These are phyloP conservation scores for Kickxella alabastrina DNA, from an alignment of 192 early-diverging fungal species.

Conservation along the genomic window DNA sequence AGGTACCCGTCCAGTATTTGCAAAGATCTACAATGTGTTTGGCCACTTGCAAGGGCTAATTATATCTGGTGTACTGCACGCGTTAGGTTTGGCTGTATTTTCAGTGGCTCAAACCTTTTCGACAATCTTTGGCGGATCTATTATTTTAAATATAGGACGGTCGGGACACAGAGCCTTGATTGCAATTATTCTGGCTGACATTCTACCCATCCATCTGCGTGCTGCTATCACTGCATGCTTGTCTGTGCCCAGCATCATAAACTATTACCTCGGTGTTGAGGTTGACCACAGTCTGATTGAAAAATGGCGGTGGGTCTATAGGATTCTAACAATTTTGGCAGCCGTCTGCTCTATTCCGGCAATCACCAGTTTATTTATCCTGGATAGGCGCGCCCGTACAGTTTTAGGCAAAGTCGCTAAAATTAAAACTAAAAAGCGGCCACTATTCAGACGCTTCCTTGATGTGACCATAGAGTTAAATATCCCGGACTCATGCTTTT, in stretches of 20 bases:
- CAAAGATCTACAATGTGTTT: slow-evolving; percentile 36
- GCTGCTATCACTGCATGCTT: slow-evolving; percentile 28
- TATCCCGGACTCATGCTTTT: too few species aligned
- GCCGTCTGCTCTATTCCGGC: slow-evolving; percentile 32
- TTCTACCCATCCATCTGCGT: slow-evolving; percentile 40
- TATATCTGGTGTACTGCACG: slow-evolving; percentile 19
- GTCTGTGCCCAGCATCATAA: slow-evolving; percentile 36
- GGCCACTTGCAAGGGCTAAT: slow-evolving; percentile 26
- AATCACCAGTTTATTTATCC: slow-evolving; percentile 13
- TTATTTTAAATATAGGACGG: slow-evolving; percentile 35
- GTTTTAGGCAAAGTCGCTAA: slow-evolving; percentile 14
- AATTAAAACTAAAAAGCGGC: neutral
- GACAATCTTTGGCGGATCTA: slow-evolving; percentile 34
- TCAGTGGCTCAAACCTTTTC: slow-evolving; percentile 26
- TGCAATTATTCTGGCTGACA: slow-evolving; percentile 36
- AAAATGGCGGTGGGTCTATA: slow-evolving; percentile 48
- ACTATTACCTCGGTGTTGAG: slow-evolving; percentile 45
- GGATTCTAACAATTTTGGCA: slow-evolving; percentile 27
- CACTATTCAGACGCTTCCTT: too few species aligned
- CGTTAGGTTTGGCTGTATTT: slow-evolving; percentile 27
- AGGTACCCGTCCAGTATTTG: slow-evolving; percentile 31
- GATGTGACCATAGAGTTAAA: too few species aligned
- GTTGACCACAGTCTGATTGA: slow-evolving; percentile 19
- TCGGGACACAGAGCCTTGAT: slow-evolving; percentile 39
- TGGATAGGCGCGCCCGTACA: slow-evolving; percentile 24